Base-by-base conservation (phyloP, 179 eudicot genomes). In the Pouteria campechiana region DNA sequence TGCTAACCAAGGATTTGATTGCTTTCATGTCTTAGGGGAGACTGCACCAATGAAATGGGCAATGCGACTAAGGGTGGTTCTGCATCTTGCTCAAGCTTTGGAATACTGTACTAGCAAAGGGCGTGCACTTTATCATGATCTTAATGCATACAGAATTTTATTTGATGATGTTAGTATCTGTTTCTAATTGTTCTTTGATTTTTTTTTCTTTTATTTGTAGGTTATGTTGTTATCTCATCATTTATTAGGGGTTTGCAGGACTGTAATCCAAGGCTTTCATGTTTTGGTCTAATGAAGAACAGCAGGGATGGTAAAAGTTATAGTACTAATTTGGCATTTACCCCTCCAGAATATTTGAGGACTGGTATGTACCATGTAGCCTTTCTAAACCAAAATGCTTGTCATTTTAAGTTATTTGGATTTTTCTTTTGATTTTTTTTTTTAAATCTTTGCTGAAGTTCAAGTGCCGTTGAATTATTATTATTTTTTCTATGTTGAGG, bases 251-350 rank as follows among this genome's bases (percentile, higher is more conserved):
- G n/a, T n/a, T 46, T 44, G 44, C 54, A 86, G 96, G 94, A 83
- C 37, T 85, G 78, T 22, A 72, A 83, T 63, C 86, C 96, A 38
- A 74, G 89, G 41, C 73, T 86, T 25, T 86, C 96, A 19, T 86
- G 94, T 70, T 86, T 86, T 57, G 96, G 96, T 44, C 65, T 86
- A 66, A 86, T 86, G 96, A 86, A 86, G 73, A 86, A 86, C 42
- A 86, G 96, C 47, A 73, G 96, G 58, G 95, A 86, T 41, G 93
- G 95, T 32, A 86, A 79, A 60, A 86, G 95, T 57, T 86, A 86
- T 32, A 79, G 89, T 57, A 86, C 96, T 37, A 86, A 86, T 63
- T 60, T 86, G 64, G 96, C 94, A 13, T 86, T 86, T 41, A 86
- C 96, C 22, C 96, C 95, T 23, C 96, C 96, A 18, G 94, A 86